Evolutionary conservation across 176 grass and related monocot genomes (phyloP), one percentile per base, ranked within the genome.

Genomic region (Melocanna baccifera): DNA sequence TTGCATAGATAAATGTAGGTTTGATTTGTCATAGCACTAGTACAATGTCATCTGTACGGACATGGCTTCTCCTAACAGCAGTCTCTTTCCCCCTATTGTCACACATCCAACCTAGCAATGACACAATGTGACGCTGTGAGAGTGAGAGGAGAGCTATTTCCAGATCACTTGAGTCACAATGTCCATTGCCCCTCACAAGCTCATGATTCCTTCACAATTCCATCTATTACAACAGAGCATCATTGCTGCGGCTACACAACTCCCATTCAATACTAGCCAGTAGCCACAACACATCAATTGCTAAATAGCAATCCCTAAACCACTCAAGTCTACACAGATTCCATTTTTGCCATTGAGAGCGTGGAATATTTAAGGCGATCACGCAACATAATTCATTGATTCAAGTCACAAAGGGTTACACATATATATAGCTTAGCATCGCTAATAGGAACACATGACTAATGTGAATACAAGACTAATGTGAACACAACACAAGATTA

Each of bases 221-320:
- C 25, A 48, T 37, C 12, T 36, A 50, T 72, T 50, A 45, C 42
- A 37, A 43, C 13, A 47, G 4, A 72, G 43, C 13, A 32, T 23
- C 67, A 48, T 40, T 40, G 41, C 29, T 55, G 55, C 20, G 14
- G 23, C 45, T 20, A 56, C 25, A 67, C 10, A 50, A 4, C 41
- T 29, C 15, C n/a, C 32, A 66, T 42, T 59, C 6, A 84, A 63
- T 42, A 28, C 36, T 72, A 61, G 53, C n/a, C 40, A 34, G 67
- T 65, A 71, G 14, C 41, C 69, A 75, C 51, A 62, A 4, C 51
- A 13, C 48, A 53, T 6, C 14, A 19, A 51, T n/a, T 53, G 43
- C 68, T 28, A 72, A 74, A 84, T 43, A 68, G 25, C 61, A 79
- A 51, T 53, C 67, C 50, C 50, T 51, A 74, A 81, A 79, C 22